These are phyloP conservation scores for Cyclotella atomus DNA, from an alignment of 108 stramenopile species.

Conservation along the genomic window DNA sequence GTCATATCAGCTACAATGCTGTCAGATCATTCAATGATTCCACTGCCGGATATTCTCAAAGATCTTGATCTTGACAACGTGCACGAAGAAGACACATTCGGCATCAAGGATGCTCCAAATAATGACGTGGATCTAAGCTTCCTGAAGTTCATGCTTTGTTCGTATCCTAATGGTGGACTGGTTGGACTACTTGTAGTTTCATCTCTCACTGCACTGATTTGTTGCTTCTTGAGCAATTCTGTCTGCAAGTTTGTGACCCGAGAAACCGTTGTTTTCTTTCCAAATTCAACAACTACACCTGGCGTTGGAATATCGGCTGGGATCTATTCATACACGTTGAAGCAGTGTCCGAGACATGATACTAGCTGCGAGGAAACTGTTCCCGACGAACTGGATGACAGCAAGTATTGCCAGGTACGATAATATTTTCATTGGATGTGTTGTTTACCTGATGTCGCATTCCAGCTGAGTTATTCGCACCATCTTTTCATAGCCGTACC, in stretches of 20 bases:
- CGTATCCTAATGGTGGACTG: constrained; percentile 28
- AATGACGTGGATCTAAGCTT: constrained; percentile 1
- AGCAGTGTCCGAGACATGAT: constrained; percentile 17
- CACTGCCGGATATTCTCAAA: constrained; percentile 32
- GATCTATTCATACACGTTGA: constrained; percentile 23
- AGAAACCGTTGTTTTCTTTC: background rate
- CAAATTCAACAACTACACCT: background rate
- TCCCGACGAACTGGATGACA: background rate
- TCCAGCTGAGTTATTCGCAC: background rate
- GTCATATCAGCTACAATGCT: constrained; percentile 40
- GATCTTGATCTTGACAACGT: constrained; percentile 36
- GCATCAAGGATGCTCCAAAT: background rate
- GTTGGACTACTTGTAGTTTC: constrained; percentile 13
- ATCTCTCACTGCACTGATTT: constrained; percentile 7
- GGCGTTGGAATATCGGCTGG: constrained; percentile 21
- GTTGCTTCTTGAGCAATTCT: constrained; percentile 9
- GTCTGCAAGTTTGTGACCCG: constrained; percentile 33
- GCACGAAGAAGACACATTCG: constrained; percentile 10
- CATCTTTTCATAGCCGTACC: constrained; percentile 28
- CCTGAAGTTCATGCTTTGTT: constrained; percentile 26
- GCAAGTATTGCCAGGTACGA: constrained; percentile 10
- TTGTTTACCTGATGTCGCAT: background rate
- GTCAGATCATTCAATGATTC: constrained; percentile 39
- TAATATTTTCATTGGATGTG: background rate
- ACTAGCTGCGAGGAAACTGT: background rate